phyloP scores from a whole-genome alignment of 2,329 filamentous ascomycete genomes.

The Paracorniculantispora psalliotae region DNA sequence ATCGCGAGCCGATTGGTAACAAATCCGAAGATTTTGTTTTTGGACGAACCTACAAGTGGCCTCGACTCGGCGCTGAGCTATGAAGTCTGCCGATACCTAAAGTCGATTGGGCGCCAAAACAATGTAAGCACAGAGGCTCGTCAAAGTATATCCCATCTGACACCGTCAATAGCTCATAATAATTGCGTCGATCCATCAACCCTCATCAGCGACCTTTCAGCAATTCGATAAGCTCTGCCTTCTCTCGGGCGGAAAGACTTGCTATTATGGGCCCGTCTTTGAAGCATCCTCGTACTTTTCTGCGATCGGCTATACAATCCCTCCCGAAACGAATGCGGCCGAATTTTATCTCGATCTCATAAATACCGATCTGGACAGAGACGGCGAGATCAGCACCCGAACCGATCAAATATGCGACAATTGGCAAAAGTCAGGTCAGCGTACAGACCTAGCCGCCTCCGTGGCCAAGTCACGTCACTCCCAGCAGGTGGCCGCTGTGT shows the following conservation, averaged over 20 bases:
- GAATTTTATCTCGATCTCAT: constrained; percentile 75
- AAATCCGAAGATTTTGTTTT: constrained; percentile 71
- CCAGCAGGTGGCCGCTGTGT: constrained; percentile 20
- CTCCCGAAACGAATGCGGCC: constrained; percentile 69
- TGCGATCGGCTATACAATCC: constrained; percentile 55
- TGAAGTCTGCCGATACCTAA: constrained; percentile 72
- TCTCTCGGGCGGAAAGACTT: constrained; percentile 63
- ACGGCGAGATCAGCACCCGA: constrained; percentile 40
- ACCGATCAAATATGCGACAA: constrained; percentile 22
- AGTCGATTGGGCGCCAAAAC: constrained; percentile 58
- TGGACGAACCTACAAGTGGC: constrained; percentile 81
- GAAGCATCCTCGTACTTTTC: constrained; percentile 60
- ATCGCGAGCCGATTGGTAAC: constrained; percentile 80
- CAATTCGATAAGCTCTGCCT: constrained; percentile 77
- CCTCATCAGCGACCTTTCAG: constrained; percentile 71
- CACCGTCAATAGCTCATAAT: constrained; percentile 57
- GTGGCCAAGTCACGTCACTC: not conserved
- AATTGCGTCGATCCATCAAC: constrained; percentile 80
- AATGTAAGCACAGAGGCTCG: constrained; percentile 42
- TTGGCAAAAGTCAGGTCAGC: constrained; percentile 21
- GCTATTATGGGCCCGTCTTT: constrained; percentile 64
- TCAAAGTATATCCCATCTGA: not conserved
- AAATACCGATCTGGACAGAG: constrained; percentile 66
- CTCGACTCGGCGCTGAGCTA: constrained; percentile 72
- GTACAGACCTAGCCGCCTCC: not conserved